Conservation (phyloP, 257 asterid species). For the Rubia yunnanensis region DNA sequence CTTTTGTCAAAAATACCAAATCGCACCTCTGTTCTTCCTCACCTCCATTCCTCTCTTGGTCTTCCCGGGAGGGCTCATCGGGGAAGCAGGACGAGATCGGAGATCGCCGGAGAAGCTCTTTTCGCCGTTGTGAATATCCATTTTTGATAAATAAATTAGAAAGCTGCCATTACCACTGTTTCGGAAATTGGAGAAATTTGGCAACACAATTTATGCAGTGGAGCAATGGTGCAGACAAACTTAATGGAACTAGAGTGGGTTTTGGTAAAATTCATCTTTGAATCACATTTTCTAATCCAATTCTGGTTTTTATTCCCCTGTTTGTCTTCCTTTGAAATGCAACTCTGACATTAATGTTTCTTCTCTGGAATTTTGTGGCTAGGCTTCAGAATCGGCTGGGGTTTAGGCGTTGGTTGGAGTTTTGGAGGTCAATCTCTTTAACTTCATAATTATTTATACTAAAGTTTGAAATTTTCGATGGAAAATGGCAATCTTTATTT, state of each 20-base stretch:
- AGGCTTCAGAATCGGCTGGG: slow-evolving; percentile 82
- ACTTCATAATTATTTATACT: not conserved
- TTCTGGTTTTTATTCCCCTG: not conserved
- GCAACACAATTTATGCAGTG: not conserved
- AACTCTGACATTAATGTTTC: not conserved
- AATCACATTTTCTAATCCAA: not conserved
- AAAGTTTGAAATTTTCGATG: not conserved
- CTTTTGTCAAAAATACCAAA: no score
- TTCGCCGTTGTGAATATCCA: no score
- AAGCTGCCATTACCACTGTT: not conserved
- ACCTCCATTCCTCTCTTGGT: no score
- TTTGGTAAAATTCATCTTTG: slow-evolving; percentile 34
- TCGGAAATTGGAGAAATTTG: not conserved
- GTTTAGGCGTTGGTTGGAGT: slow-evolving; percentile 91
- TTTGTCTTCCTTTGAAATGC: not conserved
- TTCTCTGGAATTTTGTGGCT: slow-evolving; percentile 13
- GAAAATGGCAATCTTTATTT: not conserved
- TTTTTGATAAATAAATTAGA: no score
- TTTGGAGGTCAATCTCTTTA: slow-evolving; percentile 58
- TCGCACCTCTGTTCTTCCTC: no score
- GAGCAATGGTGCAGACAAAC: slow-evolving; percentile 46
- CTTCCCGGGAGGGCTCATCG: no score
- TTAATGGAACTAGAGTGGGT: slow-evolving; percentile 75
- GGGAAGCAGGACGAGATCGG: no score
- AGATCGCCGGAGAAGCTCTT: no score